These are phyloP conservation scores for Kwoniella newhampshirensis DNA, from an alignment of 768 basidiomycete genomes.

Conservation along the genomic window DNA sequence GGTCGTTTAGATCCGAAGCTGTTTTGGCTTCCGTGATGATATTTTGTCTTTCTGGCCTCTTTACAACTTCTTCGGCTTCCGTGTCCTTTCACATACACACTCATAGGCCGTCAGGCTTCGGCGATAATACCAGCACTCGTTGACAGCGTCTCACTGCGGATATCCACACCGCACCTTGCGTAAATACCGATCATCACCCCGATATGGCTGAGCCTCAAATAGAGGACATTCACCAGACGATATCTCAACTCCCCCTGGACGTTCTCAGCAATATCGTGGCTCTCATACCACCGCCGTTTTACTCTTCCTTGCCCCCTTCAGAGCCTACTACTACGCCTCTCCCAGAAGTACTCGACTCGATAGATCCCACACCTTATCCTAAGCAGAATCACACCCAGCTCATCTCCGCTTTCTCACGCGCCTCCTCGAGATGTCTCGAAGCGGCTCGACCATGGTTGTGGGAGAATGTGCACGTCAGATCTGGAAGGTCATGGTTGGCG, in stretches of 20 bases:
- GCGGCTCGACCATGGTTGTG: conserved; percentile 48
- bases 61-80: too few species aligned
- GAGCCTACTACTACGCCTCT: conserved; percentile 7
- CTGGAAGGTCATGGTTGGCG: conserved; percentile 50
- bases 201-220: conserved; percentile 3
- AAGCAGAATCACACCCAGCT: conserved; percentile 15
- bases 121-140: too few species aligned
- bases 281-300: conserved; percentile 40
- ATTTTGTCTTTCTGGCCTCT: too few species aligned
- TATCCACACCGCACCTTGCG: too few species aligned
- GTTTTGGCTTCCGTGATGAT: too few species aligned
- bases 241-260: conserved; percentile 37
- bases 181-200: not conserved
- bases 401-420: conserved; percentile 20
- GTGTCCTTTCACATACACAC: too few species aligned
- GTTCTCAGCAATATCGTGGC: conserved; percentile 39
- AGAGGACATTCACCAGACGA: not conserved
- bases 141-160: too few species aligned
- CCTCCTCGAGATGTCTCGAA: conserved; percentile 32
- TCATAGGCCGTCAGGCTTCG: too few species aligned
- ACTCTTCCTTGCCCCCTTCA: conserved; percentile 14
- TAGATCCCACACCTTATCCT: conserved; percentile 36
- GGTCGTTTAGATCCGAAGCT: too few species aligned
- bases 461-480: conserved; percentile 48
- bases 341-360: conserved; percentile 16